These are phyloP conservation scores for Phaseolus coccineus DNA, from an alignment of 331 rosid species.

Conservation along the genomic window DNA sequence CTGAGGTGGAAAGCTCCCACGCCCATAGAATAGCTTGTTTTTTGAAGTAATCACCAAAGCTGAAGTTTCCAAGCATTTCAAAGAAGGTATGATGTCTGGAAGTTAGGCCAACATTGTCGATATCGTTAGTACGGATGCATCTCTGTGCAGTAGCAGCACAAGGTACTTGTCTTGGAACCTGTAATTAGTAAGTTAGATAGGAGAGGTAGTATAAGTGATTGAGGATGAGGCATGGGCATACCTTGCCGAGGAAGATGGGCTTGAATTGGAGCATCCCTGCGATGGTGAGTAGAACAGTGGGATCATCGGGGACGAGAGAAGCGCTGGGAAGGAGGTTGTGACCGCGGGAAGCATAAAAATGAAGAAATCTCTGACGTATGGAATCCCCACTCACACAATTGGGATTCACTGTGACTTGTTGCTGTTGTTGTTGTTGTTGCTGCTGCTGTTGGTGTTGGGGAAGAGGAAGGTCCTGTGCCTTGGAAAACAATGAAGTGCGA, in stretches of 20 bases:
- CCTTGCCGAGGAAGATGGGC: conserved; percentile 90
- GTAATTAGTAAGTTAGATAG: not conserved
- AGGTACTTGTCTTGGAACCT: conserved; percentile 78
- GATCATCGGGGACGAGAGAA: conserved; percentile 91
- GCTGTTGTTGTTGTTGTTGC: not conserved
- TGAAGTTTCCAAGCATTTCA: conserved; percentile 98
- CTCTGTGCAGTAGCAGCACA: conserved; percentile 86
- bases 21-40: conserved; percentile 92
- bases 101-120: conserved; percentile 88
- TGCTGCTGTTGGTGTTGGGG: not conserved
- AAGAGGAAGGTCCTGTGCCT: not conserved
- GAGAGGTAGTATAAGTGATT: too few relatives aligned
- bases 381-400: conserved; percentile 72
- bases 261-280: conserved; percentile 99
- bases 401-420: not conserved
- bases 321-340: conserved; percentile 89
- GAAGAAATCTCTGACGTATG: conserved; percentile 69
- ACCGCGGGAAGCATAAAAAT: conserved; percentile 81
- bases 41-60: conserved; percentile 97
- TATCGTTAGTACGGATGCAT: conserved; percentile 87
- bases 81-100: conserved; percentile 88
- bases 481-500: conserved; percentile 3
- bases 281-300: conserved; percentile 87
- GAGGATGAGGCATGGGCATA: conserved; percentile 15
- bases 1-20: conserved; percentile 84